Base-by-base conservation (phyloP, 129 eudicot species). In the Dittrichia graveolens region DNA sequence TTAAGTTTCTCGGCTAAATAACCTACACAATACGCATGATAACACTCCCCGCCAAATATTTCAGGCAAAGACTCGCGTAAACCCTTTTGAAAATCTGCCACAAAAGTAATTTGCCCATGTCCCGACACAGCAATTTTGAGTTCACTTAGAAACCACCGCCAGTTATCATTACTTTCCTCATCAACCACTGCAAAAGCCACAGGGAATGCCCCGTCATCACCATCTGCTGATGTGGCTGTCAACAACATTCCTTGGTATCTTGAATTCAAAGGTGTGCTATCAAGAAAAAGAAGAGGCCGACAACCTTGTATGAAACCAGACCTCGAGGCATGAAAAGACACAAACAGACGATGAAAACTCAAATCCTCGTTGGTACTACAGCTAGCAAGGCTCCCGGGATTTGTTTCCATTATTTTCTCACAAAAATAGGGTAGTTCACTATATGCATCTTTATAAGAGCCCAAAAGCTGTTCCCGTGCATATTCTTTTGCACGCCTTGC, bases 341-440 rank as follows among this genome's bases (percentile, higher is more conserved):
- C 61, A 38, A 75, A 74, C 6, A 80, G 80, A 5, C 84, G 80
- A 50, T 68, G 80, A 69, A 74, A 67, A 69, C 84, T 80, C 57
- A 69, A 74, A 58, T 83, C 85, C 75, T 83, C 88, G 47, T 86
- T 78, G 14, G 88, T 86, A 38, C 65, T 56, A 11, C 81, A 86
- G 1, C 71, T 83, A 43, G 84, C 88, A 24, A 78, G 62, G 65
- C 91, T 86, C 8, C 89, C 89, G 1, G 86, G 89, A 67, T 85
- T 85, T 11, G 84, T 81, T 75, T 85, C 86, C 67, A 67, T 75
- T 56, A 84, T 69, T 65, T 81, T 84, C 45, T 80, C 85, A 67
- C 88, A 84, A 39, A 80, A 84, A 24, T 14, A 58, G 0, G 88
- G 85, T 45, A 84, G 50, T 53, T 77, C 83, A 45, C 80, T 84